Conservation (phyloP, 2,329 filamentous ascomycete genomes). For the Nothopassalora personata region DNA sequence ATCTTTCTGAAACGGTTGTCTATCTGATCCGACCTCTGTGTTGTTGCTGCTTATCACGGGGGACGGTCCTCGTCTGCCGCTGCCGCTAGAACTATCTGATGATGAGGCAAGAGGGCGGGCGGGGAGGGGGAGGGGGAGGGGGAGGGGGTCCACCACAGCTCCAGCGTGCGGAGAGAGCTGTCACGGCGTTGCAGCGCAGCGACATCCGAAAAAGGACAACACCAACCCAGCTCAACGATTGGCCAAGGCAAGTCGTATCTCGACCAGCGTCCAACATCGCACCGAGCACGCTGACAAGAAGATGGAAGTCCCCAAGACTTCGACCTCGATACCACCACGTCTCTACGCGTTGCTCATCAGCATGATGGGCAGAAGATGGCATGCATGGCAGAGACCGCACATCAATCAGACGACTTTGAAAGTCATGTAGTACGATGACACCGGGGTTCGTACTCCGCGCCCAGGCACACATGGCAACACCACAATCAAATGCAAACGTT, state of each 20-base stretch:
- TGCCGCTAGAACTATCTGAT: no score
- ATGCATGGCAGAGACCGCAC: background rate
- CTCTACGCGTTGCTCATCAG: background rate
- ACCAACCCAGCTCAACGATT: background rate
- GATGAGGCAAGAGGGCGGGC: no score
- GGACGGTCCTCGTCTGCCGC: background rate
- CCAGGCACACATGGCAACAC: background rate
- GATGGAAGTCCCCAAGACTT: background rate
- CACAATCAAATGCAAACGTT: background rate
- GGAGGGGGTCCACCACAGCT: constrained; percentile 3
- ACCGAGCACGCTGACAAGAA: background rate
- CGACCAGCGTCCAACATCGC: constrained; percentile 1
- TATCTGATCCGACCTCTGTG: background rate
- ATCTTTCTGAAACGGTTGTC: background rate
- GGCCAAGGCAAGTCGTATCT: background rate
- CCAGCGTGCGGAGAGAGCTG: background rate
- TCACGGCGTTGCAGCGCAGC: background rate
- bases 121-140: no score
- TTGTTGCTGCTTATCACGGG: background rate
- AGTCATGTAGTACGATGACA: background rate
- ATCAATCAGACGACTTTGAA: background rate
- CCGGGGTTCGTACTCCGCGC: background rate
- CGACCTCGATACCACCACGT: background rate
- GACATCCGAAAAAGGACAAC: background rate
- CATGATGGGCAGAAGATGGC: background rate